Evolutionary conservation across 1,284 basidiomycete genomes (phyloP), one percentile per base, ranked within the genome.

Genomic region (Microbotryum intermedium): DNA sequence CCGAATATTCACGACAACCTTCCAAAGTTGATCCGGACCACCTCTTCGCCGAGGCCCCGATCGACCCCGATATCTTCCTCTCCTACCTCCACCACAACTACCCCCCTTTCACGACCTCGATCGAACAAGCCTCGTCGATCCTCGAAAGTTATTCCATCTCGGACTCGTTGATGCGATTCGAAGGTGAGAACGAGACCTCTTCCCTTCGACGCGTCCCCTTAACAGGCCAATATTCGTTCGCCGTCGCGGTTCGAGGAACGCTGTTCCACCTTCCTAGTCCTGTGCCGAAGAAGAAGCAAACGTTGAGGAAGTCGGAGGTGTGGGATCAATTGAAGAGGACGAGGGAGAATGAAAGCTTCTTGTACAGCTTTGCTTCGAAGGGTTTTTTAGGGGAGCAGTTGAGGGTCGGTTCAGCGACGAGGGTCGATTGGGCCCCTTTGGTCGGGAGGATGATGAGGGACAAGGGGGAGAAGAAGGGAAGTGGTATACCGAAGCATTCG

Each of bases 61-160:
- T 98, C 49, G 93, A 97, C 73, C 83, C 89, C 0, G 88, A 88
- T 1, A 79, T 95, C 2, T 87, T 94, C 64, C 85, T 86, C 8
- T 77, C 94, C 5, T 99, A 97, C 74, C 80, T 94, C 4, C 92
- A 97, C 66, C 91, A 97, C 72, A 97, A 97, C 72, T 89, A 92
- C 64, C 81, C 85, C 0, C 83, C 85, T 55, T 98, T 90, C 72
- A 90, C 87, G 70, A 76, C 81, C 45, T 82, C 86, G 28, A 73
- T 94, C 0, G 88, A 93, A 5, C 79, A 97, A 62, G 85, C 85
- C 62, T 81, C 81, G 3, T 79, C 77, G 0, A 75, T 91, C 2
- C 77, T 84, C 23, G 92, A 97, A 34, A 84, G 83, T 72, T 75
- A 97, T 57, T 93, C 90, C 67, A 83, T 81, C 76, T 80, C 86